A percentile compares a stretch with the other conserved stretches of the same genome.
These are phyloP conservation scores for Camellia lanceoleosa DNA, from an alignment of 148 eudicot genomes.

Conservation along the genomic window DNA sequence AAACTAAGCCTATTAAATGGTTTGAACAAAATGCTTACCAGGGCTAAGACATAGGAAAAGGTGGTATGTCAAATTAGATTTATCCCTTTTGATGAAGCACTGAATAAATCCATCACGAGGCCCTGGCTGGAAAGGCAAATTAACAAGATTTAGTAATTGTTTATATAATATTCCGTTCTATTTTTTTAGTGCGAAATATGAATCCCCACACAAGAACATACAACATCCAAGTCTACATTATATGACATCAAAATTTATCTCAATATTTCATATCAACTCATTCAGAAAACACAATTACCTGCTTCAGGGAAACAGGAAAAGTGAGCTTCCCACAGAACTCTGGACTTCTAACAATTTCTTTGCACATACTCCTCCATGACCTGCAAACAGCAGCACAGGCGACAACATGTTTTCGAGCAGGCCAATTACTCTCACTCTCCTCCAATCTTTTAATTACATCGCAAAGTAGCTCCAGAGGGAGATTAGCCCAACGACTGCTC, in stretches of 20 bases:
- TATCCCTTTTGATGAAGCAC: constrained; percentile 59
- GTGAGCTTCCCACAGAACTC: constrained; percentile 55
- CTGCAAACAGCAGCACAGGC: constrained; percentile 60
- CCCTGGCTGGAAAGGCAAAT: constrained; percentile 45
- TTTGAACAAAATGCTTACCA: constrained; percentile 31
- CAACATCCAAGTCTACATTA: background rate
- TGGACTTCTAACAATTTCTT: constrained; percentile 51
- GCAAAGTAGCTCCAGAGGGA: constrained; percentile 51
- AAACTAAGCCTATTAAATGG: background rate
- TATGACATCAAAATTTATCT: background rate
- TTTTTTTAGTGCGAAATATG: background rate
- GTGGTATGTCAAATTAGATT: constrained; percentile 55
- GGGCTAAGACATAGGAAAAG: constrained; percentile 57
- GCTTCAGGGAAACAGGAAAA: constrained; percentile 60
- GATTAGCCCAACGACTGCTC: constrained; percentile 57
- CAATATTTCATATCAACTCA: background rate
- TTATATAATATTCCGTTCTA: background rate
- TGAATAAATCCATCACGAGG: constrained; percentile 56
- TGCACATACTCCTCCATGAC: constrained; percentile 67
- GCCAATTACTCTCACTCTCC: constrained; percentile 65
- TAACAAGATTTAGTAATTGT: background rate
- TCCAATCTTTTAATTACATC: constrained; percentile 57
- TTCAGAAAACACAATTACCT: constrained; percentile 39
- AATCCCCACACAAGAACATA: background rate
- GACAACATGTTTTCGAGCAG: constrained; percentile 53